Conservation (phyloP, 2,329 filamentous ascomycete species). For the Ophiostoma himal-ulmi region DNA sequence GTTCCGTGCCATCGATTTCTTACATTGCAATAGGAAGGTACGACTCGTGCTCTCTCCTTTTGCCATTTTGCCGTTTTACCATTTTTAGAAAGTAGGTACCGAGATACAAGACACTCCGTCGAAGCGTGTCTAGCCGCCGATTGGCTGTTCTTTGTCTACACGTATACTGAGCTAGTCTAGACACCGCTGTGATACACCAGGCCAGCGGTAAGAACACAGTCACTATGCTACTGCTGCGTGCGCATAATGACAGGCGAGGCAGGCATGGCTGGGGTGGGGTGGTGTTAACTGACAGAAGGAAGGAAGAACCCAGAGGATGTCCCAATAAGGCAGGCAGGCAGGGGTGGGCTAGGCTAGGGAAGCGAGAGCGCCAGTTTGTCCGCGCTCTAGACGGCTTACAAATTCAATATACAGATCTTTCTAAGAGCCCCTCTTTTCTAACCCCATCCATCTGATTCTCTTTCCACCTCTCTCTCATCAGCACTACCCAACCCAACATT, state of each 20-base stretch:
- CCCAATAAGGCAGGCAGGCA: background rate
- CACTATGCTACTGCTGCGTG: background rate
- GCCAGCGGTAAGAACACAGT: background rate
- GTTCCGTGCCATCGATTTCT: background rate
- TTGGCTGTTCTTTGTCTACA: constrained; percentile 7
- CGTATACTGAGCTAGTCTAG: background rate
- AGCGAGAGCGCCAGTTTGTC: constrained; percentile 9
- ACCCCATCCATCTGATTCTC: constrained; percentile 22
- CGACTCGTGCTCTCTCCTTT: background rate
- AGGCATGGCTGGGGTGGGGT: constrained; percentile 7
- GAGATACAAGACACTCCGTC: background rate
- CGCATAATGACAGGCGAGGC: background rate
- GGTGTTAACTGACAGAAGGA: constrained; percentile 2
- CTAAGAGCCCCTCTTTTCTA: constrained; percentile 27
- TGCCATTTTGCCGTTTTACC: background rate
- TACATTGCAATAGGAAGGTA: background rate
- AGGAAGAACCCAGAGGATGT: background rate
- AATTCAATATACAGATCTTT: constrained; percentile 27
- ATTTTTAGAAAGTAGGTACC: background rate
- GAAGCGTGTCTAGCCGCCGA: background rate
- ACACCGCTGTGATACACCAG: background rate
- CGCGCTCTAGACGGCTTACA: constrained; percentile 27
- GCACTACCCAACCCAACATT: constrained; percentile 7
- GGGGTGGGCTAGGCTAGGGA: background rate
- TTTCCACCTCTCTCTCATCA: constrained; percentile 15